Base-by-base conservation (phyloP, 371 early-diverging fungal genomes). In the Mycotypha africana region DNA sequence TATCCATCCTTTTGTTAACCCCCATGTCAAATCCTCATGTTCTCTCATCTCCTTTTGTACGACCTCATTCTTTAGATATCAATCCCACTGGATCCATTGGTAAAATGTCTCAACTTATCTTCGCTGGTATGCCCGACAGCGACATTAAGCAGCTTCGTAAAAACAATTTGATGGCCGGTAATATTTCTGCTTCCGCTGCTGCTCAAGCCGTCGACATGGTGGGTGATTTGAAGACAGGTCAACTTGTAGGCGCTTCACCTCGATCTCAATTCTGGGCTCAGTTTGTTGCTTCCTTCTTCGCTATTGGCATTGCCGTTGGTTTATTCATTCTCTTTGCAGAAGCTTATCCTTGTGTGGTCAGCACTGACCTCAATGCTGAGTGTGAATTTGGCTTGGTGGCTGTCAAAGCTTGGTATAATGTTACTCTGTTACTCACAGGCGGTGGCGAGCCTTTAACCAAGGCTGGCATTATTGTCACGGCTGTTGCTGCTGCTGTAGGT, bases 141-240 rank as follows among this genome's bases (percentile, higher is more conserved):
- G 43, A 38, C n/a, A 26, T 68, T 33, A 12, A 49, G 7, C 51
- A 52, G 36, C 41, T 74, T 12, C 78, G 73, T 38, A 74, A 70
- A 59, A 67, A 66, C 58, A 79, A 79, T 52, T 58, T 84, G 45
- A 65, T 76, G 69, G 76, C 79, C 51, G 84, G 78, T 68, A 73
- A 66, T 63, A 72, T 84, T 39, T 54, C 72, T 45, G 73, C 80
- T 28, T 73, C 79, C 1, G 75, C 74, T 49, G 74, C 79, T 47
- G 58, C 71, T 32, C 84, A 84, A 55, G 43, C 80, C 47, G 81
- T 78, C 17, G 82, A 82, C 48, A 79, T 84, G 80, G 78, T 84
- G 22, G 66, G 75, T 43, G 82, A 82, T 67, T 64, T 81, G 19
- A 84, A 82, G 66, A 76, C 80, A 15, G 84, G 72, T 46, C 77